Percentiles rank a stretch among this genome's conserved stretches.
Evolutionary conservation across 345 rosid species (phyloP).

Genomic region (Noccaea bulbosa): DNA sequence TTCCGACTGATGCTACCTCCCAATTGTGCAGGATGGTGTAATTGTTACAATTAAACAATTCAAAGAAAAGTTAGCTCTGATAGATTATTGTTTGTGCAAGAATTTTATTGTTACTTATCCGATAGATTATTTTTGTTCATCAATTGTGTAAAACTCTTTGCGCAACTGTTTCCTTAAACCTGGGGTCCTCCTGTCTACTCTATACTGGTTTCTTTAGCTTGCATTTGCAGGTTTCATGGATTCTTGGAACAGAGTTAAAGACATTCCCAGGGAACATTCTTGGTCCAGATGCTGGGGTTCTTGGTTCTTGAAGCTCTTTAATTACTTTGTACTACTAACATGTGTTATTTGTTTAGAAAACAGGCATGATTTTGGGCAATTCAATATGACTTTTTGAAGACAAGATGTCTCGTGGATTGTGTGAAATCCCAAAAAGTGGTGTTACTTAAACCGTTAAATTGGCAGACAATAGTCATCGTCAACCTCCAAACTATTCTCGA

Average conservation of each 20-base stretch:
- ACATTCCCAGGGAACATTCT: conserved; percentile 44
- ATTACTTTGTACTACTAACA: conserved; percentile 15
- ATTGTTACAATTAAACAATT: background rate
- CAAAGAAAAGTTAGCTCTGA: background rate
- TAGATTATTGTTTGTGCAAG: too few species aligned
- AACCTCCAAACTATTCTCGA: conserved; percentile 37
- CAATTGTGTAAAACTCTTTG: background rate
- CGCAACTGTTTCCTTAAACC: conserved; percentile 31
- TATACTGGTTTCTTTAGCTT: conserved; percentile 27
- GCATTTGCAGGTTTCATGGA: conserved; percentile 38
- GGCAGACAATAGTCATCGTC: conserved; percentile 33
- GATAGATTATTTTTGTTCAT: conserved; percentile 2
- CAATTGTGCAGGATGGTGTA: conserved; percentile 13
- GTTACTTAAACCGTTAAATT: conserved; percentile 14
- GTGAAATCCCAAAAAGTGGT: conserved; percentile 30
- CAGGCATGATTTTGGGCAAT: conserved; percentile 34
- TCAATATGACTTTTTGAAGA: conserved; percentile 39
- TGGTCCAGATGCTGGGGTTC: conserved; percentile 40
- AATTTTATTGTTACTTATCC: background rate
- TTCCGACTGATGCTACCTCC: conserved; percentile 24
- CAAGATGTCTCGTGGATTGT: conserved; percentile 39
- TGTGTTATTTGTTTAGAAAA: conserved; percentile 31
- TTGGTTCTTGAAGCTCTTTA: conserved; percentile 38
- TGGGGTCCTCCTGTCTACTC: conserved; percentile 32
- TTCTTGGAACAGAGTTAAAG: conserved; percentile 27